Evolutionary conservation across 805 yeast species (phyloP).

Genomic region (Candida succiphila): DNA sequence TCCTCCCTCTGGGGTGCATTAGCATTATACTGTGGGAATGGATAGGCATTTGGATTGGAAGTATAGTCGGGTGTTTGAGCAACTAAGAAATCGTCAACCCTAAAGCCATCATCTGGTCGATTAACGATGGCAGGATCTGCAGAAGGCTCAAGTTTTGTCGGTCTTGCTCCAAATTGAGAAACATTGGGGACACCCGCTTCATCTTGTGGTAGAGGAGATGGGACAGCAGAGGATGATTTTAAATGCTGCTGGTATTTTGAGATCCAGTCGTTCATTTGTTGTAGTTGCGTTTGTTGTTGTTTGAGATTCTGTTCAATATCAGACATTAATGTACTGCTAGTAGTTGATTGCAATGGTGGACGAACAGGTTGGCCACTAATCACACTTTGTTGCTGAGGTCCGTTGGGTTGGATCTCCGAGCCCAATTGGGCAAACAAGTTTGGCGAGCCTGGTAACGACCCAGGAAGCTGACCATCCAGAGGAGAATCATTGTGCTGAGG

Average conservation of each 20-base stretch:
- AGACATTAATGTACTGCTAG: constrained; percentile 15
- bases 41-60: too few species aligned
- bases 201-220: neutral
- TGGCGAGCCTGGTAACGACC: neutral
- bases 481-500: too few species aligned
- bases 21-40: too few species aligned
- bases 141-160: neutral
- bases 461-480: neutral
- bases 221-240: constrained; percentile 3
- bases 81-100: constrained; percentile 22
- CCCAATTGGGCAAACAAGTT: neutral
- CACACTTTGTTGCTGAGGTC: neutral
- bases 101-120: constrained; percentile 18
- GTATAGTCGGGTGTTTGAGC: constrained; percentile 18
- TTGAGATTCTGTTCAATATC: constrained; percentile 37
- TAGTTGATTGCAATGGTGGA: too few species aligned
- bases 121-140: neutral
- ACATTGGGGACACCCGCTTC: constrained; percentile 2
- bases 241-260: constrained; percentile 8
- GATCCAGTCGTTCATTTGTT: constrained; percentile 50
- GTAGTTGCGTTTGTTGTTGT: constrained; percentile 41
- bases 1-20: too few species aligned
- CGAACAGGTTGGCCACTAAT: neutral
- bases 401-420: neutral
- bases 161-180: neutral